These are phyloP conservation scores for Primulina tabacum DNA, from an alignment of 257 asterid species.

Conservation along the genomic window DNA sequence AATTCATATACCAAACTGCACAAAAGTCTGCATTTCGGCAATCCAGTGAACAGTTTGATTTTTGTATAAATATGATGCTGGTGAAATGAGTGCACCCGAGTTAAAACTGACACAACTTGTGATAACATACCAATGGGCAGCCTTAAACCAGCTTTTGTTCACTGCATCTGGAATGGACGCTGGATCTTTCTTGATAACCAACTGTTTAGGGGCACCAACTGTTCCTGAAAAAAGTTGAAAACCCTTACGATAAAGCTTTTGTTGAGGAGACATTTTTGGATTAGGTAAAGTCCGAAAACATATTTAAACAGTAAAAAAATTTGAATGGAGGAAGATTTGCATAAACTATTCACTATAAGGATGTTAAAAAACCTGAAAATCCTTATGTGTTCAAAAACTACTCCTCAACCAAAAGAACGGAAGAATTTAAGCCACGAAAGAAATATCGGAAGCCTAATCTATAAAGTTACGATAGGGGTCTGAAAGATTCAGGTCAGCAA, in stretches of 20 bases:
- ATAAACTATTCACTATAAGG: neutral
- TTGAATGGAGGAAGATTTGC: neutral
- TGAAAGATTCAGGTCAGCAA: constrained; percentile 73
- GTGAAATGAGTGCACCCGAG: neutral
- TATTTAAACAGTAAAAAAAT: neutral
- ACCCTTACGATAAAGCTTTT: neutral
- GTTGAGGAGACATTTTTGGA: neutral
- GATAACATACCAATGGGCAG: constrained; percentile 70
- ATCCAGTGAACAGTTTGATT: neutral
- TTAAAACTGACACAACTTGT: neutral
- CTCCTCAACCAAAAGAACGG: constrained; percentile 8
- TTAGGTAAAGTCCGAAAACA: too few species aligned
- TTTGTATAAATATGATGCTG: neutral
- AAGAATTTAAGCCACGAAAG: neutral
- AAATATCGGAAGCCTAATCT: neutral
- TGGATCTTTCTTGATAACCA: constrained; percentile 86
- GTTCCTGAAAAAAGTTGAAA: constrained; percentile 43
- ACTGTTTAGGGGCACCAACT: constrained; percentile 89
- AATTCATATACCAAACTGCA: neutral
- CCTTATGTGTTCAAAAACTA: neutral
- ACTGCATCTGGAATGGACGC: constrained; percentile 75
- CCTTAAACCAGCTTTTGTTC: constrained; percentile 59
- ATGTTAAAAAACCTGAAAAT: neutral
- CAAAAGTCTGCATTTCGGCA: neutral
- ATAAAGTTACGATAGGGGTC: constrained; percentile 59